Conservation (phyloP, 768 basidiomycete genomes). For the Cytidiella melzeri region DNA sequence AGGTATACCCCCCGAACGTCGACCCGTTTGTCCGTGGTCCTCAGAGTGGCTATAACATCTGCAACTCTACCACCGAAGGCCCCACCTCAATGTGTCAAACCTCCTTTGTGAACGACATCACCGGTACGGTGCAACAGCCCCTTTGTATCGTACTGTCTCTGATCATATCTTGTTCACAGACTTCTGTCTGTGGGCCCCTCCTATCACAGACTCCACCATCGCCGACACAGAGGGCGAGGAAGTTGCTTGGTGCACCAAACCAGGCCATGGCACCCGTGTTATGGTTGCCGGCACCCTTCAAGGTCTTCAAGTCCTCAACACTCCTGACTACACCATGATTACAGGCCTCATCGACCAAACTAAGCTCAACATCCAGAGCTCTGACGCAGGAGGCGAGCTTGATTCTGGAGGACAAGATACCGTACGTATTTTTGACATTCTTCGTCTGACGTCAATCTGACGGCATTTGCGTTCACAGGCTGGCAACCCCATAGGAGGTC, state of each 20-base stretch:
- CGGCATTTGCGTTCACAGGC: no score
- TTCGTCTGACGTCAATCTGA: no score
- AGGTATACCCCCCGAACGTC: conserved; percentile 32
- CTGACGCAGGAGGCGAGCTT: conserved; percentile 71
- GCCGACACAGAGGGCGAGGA: conserved; percentile 63
- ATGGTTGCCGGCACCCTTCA: conserved; percentile 59
- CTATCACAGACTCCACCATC: conserved; percentile 43
- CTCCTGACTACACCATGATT: conserved; percentile 53
- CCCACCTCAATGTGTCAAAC: conserved; percentile 67
- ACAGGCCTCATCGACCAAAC: conserved; percentile 62
- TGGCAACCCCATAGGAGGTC: conserved; percentile 76
- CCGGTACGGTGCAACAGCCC: conserved; percentile 36
- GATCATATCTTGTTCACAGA: no score
- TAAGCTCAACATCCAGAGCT: conserved; percentile 40
- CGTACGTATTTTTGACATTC: conserved; percentile 12
- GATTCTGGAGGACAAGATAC: conserved; percentile 71
- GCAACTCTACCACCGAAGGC: conserved; percentile 61
- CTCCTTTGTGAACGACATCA: conserved; percentile 51
- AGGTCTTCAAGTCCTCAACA: conserved; percentile 60
- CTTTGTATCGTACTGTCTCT: no score
- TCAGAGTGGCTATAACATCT: conserved; percentile 61
- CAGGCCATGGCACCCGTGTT: conserved; percentile 62
- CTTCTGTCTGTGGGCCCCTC: conserved; percentile 64
- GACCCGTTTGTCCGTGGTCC: conserved; percentile 46
- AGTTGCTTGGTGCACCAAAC: conserved; percentile 76